Conservation (phyloP, 148 eudicot species). For the Tetragonia tetragonoides region DNA sequence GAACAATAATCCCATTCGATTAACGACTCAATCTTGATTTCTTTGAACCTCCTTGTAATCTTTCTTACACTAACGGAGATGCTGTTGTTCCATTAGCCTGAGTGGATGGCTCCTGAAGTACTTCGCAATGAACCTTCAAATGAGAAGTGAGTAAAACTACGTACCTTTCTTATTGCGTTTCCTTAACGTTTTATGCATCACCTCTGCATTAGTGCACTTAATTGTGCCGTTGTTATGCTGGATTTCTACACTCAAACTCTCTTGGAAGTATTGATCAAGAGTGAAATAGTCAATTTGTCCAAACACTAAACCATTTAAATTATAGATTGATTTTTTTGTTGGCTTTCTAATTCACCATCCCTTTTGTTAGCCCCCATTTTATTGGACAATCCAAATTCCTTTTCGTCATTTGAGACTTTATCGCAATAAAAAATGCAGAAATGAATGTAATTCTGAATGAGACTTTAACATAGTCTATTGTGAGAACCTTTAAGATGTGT, state of each 20-base stretch:
- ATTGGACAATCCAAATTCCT: background rate
- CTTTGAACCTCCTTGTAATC: background rate
- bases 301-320: background rate
- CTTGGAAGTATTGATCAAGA: background rate
- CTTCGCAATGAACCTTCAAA: conserved; percentile 96
- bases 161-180: conserved; percentile 11
- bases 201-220: background rate
- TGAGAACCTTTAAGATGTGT: background rate
- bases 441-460: background rate
- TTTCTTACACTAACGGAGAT: conserved; percentile 15
- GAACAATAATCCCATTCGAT: conserved; percentile 14
- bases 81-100: conserved; percentile 58
- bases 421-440: background rate
- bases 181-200: background rate
- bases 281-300: background rate
- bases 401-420: background rate
- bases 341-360: background rate
- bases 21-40: background rate
- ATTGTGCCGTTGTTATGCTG: background rate
- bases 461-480: background rate
- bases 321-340: background rate
- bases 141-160: conserved; percentile 76
- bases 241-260: background rate
- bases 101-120: conserved; percentile 99
- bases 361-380: background rate